Evolutionary conservation across 345 rosid genomes (phyloP).

Genomic region (Euphorbia peplus): DNA sequence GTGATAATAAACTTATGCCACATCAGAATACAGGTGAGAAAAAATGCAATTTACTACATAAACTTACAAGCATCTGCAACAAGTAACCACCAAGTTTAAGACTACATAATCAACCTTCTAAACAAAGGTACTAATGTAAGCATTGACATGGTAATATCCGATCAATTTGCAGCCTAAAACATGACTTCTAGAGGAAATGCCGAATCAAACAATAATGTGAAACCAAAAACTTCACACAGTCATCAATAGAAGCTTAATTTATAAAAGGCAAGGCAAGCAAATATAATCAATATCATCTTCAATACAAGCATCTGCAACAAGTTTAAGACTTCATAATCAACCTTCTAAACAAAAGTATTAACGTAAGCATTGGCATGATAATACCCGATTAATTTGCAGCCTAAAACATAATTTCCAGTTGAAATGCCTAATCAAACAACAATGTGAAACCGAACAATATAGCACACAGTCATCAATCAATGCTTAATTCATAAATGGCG

Average conservation of each 20-base stretch:
- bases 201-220: background rate
- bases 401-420: background rate
- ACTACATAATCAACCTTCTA: background rate
- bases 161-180: background rate
- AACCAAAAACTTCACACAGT: too few relatives aligned
- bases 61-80: slow-evolving; percentile 81
- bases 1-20: too few relatives aligned
- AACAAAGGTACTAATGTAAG: background rate
- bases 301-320: slow-evolving; percentile 75
- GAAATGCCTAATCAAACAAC: too few relatives aligned
- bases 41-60: too few relatives aligned
- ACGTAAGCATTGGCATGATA: background rate
- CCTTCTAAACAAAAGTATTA: background rate
- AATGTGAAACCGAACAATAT: too few relatives aligned
- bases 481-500: background rate
- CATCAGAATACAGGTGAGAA: too few relatives aligned
- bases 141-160: background rate
- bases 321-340: background rate
- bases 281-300: too few relatives aligned
- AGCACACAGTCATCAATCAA: background rate
- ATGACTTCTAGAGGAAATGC: too few relatives aligned
- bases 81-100: background rate
- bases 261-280: too few relatives aligned
- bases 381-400: background rate
- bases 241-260: too few relatives aligned